Evolutionary conservation across 2,329 filamentous ascomycete genomes (phyloP).

Genomic region (Paracorniculantispora psalliotae): DNA sequence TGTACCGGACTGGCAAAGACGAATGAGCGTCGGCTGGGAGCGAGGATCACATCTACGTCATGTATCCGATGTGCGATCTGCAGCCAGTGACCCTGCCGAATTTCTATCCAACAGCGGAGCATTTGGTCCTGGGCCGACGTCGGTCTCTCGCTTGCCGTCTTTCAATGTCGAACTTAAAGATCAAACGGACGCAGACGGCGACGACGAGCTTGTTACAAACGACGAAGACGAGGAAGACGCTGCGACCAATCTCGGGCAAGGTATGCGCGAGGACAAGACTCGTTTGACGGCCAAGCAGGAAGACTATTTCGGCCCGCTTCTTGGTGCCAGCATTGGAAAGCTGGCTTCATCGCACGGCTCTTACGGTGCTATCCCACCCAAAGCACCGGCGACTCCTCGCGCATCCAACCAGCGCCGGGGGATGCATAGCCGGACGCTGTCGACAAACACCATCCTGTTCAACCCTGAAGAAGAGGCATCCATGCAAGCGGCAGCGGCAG

Average conservation of each 20-base stretch:
- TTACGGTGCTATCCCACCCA: constrained; percentile 18
- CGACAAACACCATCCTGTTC: constrained; percentile 79
- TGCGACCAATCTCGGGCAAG: constrained; percentile 36
- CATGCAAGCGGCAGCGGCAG: constrained; percentile 33
- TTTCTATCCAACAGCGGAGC: constrained; percentile 49
- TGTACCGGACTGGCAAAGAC: constrained; percentile 43
- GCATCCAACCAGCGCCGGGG: constrained; percentile 32
- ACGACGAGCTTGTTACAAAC: constrained; percentile 83
- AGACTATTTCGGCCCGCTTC: constrained; percentile 11
- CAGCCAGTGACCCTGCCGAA: constrained; percentile 60
- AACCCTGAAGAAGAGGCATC: constrained; percentile 53
- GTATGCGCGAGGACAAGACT: constrained; percentile 23
- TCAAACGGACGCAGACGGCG: constrained; percentile 79
- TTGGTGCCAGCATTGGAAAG: constrained; percentile 24
- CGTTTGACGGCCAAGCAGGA: constrained; percentile 27
- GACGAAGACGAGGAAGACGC: constrained; percentile 64
- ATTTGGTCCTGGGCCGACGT: constrained; percentile 24
- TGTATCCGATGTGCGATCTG: constrained; percentile 54
- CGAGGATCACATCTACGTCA: constrained; percentile 42
- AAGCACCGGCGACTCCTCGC: constrained; percentile 28
- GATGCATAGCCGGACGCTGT: constrained; percentile 67
- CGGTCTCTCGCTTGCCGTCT: constrained; percentile 33
- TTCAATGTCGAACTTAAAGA: constrained; percentile 42
- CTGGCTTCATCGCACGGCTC: constrained; percentile 31
- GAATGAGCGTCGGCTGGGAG: constrained; percentile 50